Base-by-base conservation (phyloP, 2,329 filamentous ascomycete species). In the Eurotiales sp. region DNA sequence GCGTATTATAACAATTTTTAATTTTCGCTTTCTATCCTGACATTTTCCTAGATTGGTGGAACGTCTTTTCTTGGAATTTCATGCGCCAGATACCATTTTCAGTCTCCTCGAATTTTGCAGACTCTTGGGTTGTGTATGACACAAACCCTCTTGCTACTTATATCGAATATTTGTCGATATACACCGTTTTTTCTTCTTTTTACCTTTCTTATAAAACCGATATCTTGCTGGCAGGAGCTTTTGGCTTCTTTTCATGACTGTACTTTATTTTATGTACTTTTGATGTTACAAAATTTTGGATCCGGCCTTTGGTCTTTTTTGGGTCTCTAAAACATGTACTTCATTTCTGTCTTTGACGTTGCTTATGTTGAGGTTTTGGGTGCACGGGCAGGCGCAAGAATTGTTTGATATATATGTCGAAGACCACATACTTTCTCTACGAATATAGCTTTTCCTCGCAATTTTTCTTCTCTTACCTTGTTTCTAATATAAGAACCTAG, bases 331-430 rank as follows among this genome's bases (percentile, higher is more conserved):
- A 37, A 15, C 15, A 37, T 37, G 15, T 17, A 36, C 32, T 36
- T 19, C 32, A 15, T 36, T 7, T 34, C 8, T 17, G 32, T 19
- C 15, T 36, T 36, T 19, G 17, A 8, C 32, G n/a, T 37, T 37
- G 34, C 5, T 37, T 37, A 37, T 12, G 34, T 19, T 40, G 30
- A 15, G 48, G 23, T 36, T 22, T 44, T 17, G 40, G 43, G 30
- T 40, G 44, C 29, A 47, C 36, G 34, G 46, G 30, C 23, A 44
- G 51, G 48, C 41, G 48, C 23, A 40, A 15, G 39, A 42, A 36
- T 34, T 10, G 30, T 15, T 15, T 46, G n/a, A n/a, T n/a, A n/a
- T 52, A 37, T 37, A 37, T 37, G 34, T 37, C 34, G 34, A 37
- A 37, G 34, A 19, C 5, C 17, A 37, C 17, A 36, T 37, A 15